Conservation (phyloP, 2,329 filamentous ascomycete genomes). For the Sphaerulina vaccinii region DNA sequence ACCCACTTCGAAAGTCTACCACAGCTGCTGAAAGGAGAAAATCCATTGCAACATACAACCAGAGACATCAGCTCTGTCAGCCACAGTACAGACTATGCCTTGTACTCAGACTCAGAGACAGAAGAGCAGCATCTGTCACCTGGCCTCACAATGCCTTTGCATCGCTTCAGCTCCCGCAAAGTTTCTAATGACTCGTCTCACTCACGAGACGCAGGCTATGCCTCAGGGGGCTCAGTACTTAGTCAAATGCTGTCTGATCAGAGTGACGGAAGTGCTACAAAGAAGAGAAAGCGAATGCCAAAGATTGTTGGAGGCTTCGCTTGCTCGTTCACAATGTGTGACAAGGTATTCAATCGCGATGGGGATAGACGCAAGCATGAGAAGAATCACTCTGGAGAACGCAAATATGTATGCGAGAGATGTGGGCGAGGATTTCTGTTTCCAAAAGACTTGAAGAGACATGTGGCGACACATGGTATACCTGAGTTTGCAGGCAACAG, state of each 20-base stretch:
- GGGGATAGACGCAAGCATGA: constrained; percentile 23
- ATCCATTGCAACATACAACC: background rate
- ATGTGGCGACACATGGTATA: constrained; percentile 10
- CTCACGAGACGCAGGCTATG: constrained; percentile 16
- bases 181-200: constrained; percentile 11
- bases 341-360: constrained; percentile 20
- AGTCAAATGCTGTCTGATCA: constrained; percentile 14
- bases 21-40: background rate
- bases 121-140: background rate
- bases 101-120: constrained; percentile 7
- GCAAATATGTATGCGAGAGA: constrained; percentile 15
- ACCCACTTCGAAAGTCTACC: constrained; percentile 17
- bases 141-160: constrained; percentile 4
- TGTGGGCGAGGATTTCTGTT: constrained; percentile 18
- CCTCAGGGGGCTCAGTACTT: constrained; percentile 13
- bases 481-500: background rate
- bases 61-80: constrained; percentile 2
- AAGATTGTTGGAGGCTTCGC: constrained; percentile 19
- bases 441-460: constrained; percentile 21
- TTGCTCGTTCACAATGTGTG: constrained; percentile 12
- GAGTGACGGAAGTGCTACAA: constrained; percentile 15
- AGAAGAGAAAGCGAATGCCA: constrained; percentile 20
- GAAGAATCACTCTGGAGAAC: constrained; percentile 18
- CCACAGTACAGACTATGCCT: constrained; percentile 1
- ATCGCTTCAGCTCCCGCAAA: constrained; percentile 4